phyloP scores from a whole-genome alignment of 306 rosid species.

The Vigna hirtella region DNA sequence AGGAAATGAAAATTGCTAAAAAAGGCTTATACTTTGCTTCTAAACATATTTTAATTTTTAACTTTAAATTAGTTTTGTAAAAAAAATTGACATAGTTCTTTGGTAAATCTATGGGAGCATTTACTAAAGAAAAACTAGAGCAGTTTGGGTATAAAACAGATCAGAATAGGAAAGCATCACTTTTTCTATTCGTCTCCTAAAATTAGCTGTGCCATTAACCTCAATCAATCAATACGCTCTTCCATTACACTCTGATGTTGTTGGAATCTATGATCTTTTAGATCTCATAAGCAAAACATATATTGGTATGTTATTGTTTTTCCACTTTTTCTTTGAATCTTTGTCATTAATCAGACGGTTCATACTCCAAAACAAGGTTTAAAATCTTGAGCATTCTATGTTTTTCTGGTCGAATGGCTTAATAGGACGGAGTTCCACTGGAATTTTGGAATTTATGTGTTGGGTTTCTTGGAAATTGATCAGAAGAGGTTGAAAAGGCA shows the following conservation, averaged over 20 bases:
- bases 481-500: neutral
- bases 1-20: too few species aligned
- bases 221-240: neutral
- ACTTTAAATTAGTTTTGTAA: too few species aligned
- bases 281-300: conserved; percentile 32
- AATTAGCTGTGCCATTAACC: neutral
- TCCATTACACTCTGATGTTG: neutral
- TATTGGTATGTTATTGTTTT: conserved; percentile 32
- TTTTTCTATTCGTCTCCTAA: neutral
- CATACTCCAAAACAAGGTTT: neutral
- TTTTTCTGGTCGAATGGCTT: neutral
- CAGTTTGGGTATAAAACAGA: conserved; percentile 6
- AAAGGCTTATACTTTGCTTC: too few species aligned
- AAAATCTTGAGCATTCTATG: neutral
- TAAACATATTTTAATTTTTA: too few species aligned
- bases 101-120: too few species aligned
- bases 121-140: neutral
- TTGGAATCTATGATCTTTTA: neutral
- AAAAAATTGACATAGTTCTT: too few species aligned
- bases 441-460: neutral
- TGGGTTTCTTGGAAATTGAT: conserved; percentile 8
- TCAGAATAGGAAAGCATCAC: neutral
- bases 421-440: neutral
- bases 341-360: neutral
- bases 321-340: neutral